A percentile compares a stretch with the other conserved stretches of the same genome.
Evolutionary conservation across 495 filamentous ascomycete species (phyloP).

Genomic region (Penicillium coprophilum): DNA sequence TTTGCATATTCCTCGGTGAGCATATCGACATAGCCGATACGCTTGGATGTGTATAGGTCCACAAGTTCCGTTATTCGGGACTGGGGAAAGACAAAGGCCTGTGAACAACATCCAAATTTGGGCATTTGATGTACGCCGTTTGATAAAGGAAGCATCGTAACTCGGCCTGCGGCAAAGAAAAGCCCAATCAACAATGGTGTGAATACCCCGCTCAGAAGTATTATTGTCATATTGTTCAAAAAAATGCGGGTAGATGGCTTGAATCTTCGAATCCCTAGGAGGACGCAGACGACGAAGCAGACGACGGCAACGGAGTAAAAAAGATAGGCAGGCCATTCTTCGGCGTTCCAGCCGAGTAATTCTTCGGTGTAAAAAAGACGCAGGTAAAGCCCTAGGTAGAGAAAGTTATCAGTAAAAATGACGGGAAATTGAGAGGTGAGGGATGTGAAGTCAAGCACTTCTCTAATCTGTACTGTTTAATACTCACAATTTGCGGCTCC

Average conservation of each 20-base stretch:
- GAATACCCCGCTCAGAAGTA: slow-evolving; percentile 21
- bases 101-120: slow-evolving; percentile 52
- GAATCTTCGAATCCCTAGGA: slow-evolving; percentile 9
- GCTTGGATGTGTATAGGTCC: slow-evolving; percentile 13
- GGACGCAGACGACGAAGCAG: slow-evolving; percentile 8
- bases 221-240: slow-evolving; percentile 18
- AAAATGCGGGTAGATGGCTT: slow-evolving; percentile 1
- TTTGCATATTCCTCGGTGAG: slow-evolving; percentile 50
- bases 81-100: slow-evolving; percentile 45
- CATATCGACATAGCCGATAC: slow-evolving; percentile 37
- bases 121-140: slow-evolving; percentile 49
- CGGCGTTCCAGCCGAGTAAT: slow-evolving; percentile 53
- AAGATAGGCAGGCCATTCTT: slow-evolving; percentile 47
- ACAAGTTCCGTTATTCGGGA: slow-evolving; percentile 32
- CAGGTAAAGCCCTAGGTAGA: slow-evolving; percentile 45
- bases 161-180: slow-evolving; percentile 35
- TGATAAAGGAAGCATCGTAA: slow-evolving; percentile 35
- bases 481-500: neutral
- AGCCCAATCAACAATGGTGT: slow-evolving; percentile 32
- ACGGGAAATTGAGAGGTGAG: no score
- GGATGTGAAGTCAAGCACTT: no score
- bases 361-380: slow-evolving; percentile 58
- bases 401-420: neutral
- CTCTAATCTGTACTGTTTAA: no score
- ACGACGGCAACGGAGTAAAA: slow-evolving; percentile 26